These are phyloP conservation scores for Curvularia lunata DNA, from an alignment of 2,329 filamentous ascomycete genomes.

Conservation along the genomic window DNA sequence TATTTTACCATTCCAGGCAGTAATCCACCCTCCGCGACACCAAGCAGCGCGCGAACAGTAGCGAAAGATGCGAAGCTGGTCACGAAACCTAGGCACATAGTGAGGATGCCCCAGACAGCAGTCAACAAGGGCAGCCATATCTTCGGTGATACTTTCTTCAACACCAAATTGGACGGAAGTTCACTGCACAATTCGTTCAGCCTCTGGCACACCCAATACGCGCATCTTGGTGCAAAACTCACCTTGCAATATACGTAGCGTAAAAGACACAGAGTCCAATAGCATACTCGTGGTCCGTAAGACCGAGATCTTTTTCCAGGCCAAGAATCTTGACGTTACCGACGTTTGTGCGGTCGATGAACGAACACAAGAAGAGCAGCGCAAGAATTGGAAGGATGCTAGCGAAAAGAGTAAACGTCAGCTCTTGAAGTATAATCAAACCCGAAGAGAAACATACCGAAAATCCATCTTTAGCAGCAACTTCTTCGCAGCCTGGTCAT, in stretches of 20 bases:
- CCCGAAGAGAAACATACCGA: constrained; percentile 43
- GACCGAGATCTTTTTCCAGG: constrained; percentile 61
- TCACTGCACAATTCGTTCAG: constrained; percentile 54
- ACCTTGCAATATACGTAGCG: constrained; percentile 67
- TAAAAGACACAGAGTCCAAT: constrained; percentile 70
- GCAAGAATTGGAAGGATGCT: constrained; percentile 69
- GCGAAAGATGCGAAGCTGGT: constrained; percentile 63
- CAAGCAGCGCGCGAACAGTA: constrained; percentile 66
- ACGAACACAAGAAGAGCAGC: constrained; percentile 69
- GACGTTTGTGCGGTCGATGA: constrained; percentile 73
- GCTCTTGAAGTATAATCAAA: not conserved
- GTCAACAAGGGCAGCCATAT: constrained; percentile 67
- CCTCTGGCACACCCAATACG: not conserved
- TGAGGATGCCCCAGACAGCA: constrained; percentile 64
- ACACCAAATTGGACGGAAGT: constrained; percentile 67
- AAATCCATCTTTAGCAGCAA: constrained; percentile 63
- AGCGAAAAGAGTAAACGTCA: not conserved
- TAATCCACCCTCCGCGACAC: constrained; percentile 68
- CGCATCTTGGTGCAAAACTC: constrained; percentile 14
- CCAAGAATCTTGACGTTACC: constrained; percentile 72
- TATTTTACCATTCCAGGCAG: constrained; percentile 66
- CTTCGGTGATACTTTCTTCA: constrained; percentile 66
- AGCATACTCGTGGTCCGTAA: constrained; percentile 68
- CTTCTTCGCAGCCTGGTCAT: constrained; percentile 28
- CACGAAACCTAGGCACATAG: constrained; percentile 64